phyloP scores from a whole-genome alignment of 345 rosid species.

The Brassica carinata region DNA sequence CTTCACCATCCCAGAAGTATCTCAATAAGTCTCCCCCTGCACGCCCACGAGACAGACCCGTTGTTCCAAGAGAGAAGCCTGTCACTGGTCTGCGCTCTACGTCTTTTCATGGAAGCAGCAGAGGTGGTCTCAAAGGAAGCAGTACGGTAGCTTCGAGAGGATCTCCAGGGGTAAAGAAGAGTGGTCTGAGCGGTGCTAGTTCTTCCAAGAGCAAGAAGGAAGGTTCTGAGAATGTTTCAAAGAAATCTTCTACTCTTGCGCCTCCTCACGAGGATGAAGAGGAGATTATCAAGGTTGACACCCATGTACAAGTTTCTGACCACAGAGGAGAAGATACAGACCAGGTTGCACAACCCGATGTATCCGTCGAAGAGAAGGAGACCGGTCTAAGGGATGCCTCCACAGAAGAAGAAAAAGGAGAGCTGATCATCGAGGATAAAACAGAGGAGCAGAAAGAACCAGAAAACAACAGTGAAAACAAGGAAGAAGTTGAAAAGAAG shows the following conservation, averaged over 20 bases:
- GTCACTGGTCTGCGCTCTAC: conserved; percentile 37
- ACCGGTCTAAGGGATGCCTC: not conserved
- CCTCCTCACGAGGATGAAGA: conserved; percentile 34
- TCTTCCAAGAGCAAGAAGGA: conserved; percentile 37
- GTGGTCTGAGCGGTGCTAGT: conserved; percentile 11
- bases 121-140: conserved; percentile 33
- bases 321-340: conserved; percentile 26
- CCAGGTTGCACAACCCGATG: conserved; percentile 18
- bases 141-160: conserved; percentile 22
- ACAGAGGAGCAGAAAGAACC: conserved; percentile 32
- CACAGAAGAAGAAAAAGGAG: conserved; percentile 26
- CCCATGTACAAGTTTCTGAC: conserved; percentile 21
- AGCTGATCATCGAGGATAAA: conserved; percentile 21
- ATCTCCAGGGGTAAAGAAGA: conserved; percentile 34
- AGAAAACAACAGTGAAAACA: conserved; percentile 24
- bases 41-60: conserved; percentile 28
- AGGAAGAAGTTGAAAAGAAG: conserved; percentile 19
- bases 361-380: conserved; percentile 2
- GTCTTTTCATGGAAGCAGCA: conserved; percentile 40
- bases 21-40: conserved; percentile 38
- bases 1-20: conserved; percentile 39
- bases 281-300: conserved; percentile 37
- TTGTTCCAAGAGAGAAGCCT: conserved; percentile 43
- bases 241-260: conserved; percentile 18
- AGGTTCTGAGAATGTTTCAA: conserved; percentile 20